Evolutionary conservation across 2,329 filamentous ascomycete genomes (phyloP), one percentile per base, ranked within the genome.

Genomic region (Coniochaeta sp.): DNA sequence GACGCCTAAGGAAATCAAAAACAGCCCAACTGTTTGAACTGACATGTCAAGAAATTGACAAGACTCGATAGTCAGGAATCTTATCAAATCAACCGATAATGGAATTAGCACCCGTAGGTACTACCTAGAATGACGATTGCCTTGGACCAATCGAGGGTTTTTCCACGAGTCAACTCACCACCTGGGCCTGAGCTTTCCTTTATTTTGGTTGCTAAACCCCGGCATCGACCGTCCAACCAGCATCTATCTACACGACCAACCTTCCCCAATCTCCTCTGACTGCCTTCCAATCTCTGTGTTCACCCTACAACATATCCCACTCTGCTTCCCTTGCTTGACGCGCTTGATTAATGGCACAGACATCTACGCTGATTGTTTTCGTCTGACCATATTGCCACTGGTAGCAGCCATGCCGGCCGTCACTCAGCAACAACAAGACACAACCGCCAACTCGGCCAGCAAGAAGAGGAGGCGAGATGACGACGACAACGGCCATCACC

Each of bases 401-500:
- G 19, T 16, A 6, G n/a, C 12, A 52, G 47, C 50, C 52, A 76
- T 76, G 74, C 74, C 74, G 59, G 75, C 74, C 40, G 70, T 69
- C 61, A 70, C 73, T 54, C 69, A 72, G 32, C 69, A 72, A 61
- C 62, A 64, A 47, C 68, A 28, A 26, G 22, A 52, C 16, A 26
- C 47, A 26, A 52, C 67, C 47, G 62, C 69, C 57, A 67, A 68
- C 54, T 62, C 70, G 5, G 12, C 47, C 2, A n/a, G 26, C 61
- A 73, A 74, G 65, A 76, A 73, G 68, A 70, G 75, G 62, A 70
- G 73, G 60, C 72, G 74, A 61, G 74, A 75, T 26, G 73, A 74
- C 52, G 61, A 74, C 52, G 61, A 64, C 52, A 66, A 58, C 52
- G 64, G 2, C 14, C 47, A 47, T 7, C 42, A 28, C 4, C 34